phyloP scores from a whole-genome alignment of 1,139 yeast genomes.

The Arxiozyma telluris region DNA sequence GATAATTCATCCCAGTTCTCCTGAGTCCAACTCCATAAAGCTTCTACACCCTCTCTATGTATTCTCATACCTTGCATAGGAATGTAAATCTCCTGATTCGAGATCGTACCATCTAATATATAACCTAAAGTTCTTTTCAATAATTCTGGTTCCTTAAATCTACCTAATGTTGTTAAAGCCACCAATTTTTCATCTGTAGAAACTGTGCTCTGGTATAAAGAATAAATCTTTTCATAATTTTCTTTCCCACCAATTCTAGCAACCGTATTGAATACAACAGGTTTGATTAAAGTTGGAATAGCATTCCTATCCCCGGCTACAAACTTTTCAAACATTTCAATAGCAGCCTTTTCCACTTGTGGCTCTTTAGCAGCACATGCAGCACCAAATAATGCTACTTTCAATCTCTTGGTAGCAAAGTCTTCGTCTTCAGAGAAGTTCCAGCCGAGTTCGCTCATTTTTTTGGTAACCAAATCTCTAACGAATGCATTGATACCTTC shows the following conservation, averaged over 20 bases:
- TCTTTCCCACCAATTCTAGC: slow-evolving; percentile 65
- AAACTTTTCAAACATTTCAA: slow-evolving; percentile 50
- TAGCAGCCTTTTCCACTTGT: slow-evolving; percentile 45
- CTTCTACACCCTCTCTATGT: slow-evolving; percentile 51
- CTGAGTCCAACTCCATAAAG: slow-evolving; percentile 70
- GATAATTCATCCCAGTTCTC: slow-evolving; percentile 62
- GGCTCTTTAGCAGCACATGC: slow-evolving; percentile 57
- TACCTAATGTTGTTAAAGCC: slow-evolving; percentile 70
- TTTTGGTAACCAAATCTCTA: slow-evolving; percentile 50
- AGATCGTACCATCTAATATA: slow-evolving; percentile 57
- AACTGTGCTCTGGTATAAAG: slow-evolving; percentile 56
- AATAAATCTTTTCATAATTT: slow-evolving; percentile 54
- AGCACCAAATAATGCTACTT: slow-evolving; percentile 59
- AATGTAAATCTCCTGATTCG: slow-evolving; percentile 77
- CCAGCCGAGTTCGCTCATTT: slow-evolving; percentile 61
- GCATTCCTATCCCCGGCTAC: slow-evolving; percentile 56
- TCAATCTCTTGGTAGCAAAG: slow-evolving; percentile 66
- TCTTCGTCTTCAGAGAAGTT: slow-evolving; percentile 50
- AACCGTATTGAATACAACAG: slow-evolving; percentile 56
- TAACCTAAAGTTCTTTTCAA: slow-evolving; percentile 52
- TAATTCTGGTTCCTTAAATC: slow-evolving; percentile 49
- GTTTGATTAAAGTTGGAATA: slow-evolving; percentile 74
- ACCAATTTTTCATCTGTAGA: slow-evolving; percentile 67
- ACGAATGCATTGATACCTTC: slow-evolving; percentile 53
- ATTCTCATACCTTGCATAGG: slow-evolving; percentile 66